A percentile compares a stretch with the other conserved stretches of the same genome.
Conservation (phyloP, 2,329 filamentous ascomycete genomes). For the Pseudogymnoascus sp. region DNA sequence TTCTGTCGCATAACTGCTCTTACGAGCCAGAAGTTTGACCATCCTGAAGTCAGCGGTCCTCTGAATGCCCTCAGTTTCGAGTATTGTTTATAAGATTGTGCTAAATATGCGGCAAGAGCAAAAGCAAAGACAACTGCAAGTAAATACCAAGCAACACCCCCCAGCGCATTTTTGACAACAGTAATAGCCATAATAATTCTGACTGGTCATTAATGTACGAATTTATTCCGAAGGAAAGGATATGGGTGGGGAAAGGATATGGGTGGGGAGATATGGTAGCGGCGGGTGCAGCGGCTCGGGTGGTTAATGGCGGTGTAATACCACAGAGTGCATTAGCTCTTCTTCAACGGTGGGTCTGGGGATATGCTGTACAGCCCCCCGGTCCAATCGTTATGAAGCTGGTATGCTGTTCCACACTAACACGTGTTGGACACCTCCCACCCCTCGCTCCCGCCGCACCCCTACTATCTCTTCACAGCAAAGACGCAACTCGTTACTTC, state of each 20-base stretch:
- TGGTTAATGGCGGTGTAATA: not conserved
- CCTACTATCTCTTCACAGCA: not conserved
- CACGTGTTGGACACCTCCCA: not conserved
- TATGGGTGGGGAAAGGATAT: no score
- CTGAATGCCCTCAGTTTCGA: not conserved
- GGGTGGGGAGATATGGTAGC: not conserved
- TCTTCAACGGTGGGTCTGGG: no score
- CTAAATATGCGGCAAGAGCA: not conserved
- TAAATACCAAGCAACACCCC: not conserved
- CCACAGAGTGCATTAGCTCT: not conserved
- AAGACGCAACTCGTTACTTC: not conserved
- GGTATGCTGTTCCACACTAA: not conserved
- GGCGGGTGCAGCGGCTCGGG: not conserved
- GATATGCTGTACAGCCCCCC: no score
- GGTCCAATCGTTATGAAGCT: no score
- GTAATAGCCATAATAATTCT: not conserved
- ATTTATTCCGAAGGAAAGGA: not conserved
- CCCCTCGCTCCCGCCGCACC: not conserved
- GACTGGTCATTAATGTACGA: not conserved
- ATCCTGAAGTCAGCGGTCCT: not conserved
- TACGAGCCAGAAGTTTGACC: slow-evolving; percentile 1
- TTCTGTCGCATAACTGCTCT: not conserved
- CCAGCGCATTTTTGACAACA: not conserved
- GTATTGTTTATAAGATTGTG: not conserved
- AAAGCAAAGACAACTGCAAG: not conserved